Evolutionary conservation across 2,329 filamentous ascomycete species (phyloP), one percentile per base, ranked within the genome.

Genomic region (Fonsecaea pugnacius): DNA sequence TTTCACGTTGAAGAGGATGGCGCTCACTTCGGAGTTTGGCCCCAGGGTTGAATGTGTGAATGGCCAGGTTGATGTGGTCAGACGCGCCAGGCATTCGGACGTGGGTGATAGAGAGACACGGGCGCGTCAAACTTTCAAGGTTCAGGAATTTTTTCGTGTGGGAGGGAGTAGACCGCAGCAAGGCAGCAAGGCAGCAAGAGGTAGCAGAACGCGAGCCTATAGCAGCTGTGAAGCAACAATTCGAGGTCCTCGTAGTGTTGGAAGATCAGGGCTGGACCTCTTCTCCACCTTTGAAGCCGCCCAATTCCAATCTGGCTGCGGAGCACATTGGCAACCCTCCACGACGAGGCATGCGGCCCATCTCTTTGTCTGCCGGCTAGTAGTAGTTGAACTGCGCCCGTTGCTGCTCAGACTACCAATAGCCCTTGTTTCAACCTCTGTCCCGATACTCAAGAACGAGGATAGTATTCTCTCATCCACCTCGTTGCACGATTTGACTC

Each of bases 401-500:
- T 53, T 53, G 32, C 14, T 32, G 27, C 32, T 32, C 27, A 32
- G 27, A 35, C 24, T 33, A 53, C 30, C 51, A 53, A 32, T 35
- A 33, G 51, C 51, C 27, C 32, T 35, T 32, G 51, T 53, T 32
- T 53, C 51, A 9, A 21, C 32, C 27, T 53, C 51, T 53, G 27
- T 53, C 12, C 43, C 43, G 43, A 48, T 24, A 48, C 43, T 24
- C 9, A 24, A 16, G 10, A 12, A 27, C 14, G 43, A 21, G 8
- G 27, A 6, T 12, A 48, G 43, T 24, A 33, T 32, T 30, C 27
- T 55, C 38, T 43, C 38, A 21, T 36, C 62, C 24, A 24, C 52
- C 18, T 48, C n/a, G 30, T 36, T 56, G 24, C 60, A 32, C 56
- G 18, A 32, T 50, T 66, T 63, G 64, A 65, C 63, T 65, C 58